These are phyloP conservation scores for Scutellaria galericulata DNA, from an alignment of 257 asterid species.

Conservation along the genomic window DNA sequence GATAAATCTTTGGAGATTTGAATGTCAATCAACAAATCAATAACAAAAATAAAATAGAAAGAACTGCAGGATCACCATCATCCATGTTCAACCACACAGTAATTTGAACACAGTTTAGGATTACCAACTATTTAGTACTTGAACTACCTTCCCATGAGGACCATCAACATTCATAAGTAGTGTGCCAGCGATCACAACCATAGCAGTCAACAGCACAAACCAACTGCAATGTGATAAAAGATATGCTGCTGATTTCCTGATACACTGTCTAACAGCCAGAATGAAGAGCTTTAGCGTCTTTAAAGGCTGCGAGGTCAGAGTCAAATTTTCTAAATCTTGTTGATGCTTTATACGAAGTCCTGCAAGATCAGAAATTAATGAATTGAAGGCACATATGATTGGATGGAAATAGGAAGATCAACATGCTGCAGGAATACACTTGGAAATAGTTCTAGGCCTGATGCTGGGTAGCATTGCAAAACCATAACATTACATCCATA, in stretches of 20 bases:
- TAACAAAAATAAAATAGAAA: neutral
- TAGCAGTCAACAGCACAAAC: conserved; percentile 49
- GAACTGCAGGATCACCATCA: neutral
- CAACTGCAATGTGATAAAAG: conserved; percentile 66
- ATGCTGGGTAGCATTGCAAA: neutral
- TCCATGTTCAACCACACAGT: neutral
- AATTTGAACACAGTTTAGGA: neutral
- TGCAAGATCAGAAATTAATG: conserved; percentile 47
- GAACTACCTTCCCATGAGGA: conserved; percentile 75
- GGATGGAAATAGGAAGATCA: neutral
- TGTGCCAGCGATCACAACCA: conserved; percentile 40
- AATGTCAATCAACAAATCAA: neutral
- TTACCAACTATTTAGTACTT: neutral
- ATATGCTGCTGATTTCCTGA: conserved; percentile 57
- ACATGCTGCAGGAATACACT: conserved; percentile 9
- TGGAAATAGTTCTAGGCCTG: neutral
- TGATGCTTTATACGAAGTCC: conserved; percentile 64
- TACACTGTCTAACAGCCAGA: conserved; percentile 58
- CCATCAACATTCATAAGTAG: conserved; percentile 59
- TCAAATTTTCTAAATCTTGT: conserved; percentile 65
- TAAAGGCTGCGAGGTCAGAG: conserved; percentile 68
- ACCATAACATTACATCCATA: neutral
- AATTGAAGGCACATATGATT: conserved; percentile 10
- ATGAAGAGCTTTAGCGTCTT: conserved; percentile 69
- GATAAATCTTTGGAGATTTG: conserved; percentile 6